Conservation (phyloP, 148 eudicot genomes). For the Dysphania ambrosioides region DNA sequence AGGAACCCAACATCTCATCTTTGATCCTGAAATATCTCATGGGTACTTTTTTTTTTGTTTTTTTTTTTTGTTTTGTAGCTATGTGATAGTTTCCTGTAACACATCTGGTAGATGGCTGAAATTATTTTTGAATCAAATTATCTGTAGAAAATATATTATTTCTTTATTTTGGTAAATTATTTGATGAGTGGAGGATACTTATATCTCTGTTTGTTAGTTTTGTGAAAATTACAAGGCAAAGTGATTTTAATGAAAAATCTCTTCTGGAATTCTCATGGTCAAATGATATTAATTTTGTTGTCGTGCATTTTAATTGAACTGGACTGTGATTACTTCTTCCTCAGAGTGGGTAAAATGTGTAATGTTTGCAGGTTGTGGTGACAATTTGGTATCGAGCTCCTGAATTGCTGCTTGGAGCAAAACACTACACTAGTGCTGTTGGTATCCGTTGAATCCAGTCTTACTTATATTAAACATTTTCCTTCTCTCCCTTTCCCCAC, state of each 20-base stretch:
- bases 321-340: neutral
- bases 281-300: neutral
- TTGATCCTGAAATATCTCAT: too few relatives aligned
- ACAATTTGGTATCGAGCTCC: slow-evolving; percentile 99
- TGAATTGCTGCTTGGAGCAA: slow-evolving; percentile 93
- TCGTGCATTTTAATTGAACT: neutral
- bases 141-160: too few relatives aligned
- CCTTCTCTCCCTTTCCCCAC: neutral
- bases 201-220: neutral
- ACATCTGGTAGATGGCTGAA: too few relatives aligned
- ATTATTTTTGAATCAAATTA: too few relatives aligned
- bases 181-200: too few relatives aligned
- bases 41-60: too few relatives aligned
- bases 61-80: too few relatives aligned
- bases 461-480: neutral
- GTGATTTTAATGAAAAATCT: too few relatives aligned
- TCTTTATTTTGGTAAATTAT: neutral
- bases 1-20: too few relatives aligned
- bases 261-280: neutral
- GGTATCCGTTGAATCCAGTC: slow-evolving; percentile 51
- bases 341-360: neutral
- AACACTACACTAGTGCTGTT: slow-evolving; percentile 99
- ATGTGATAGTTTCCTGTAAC: too few relatives aligned
- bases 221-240: neutral
- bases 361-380: slow-evolving; percentile 76